Percentiles rank a stretch among this genome's conserved stretches.
Evolutionary conservation across 2,329 filamentous ascomycete species (phyloP).

Genomic region (Fulvia fulva): DNA sequence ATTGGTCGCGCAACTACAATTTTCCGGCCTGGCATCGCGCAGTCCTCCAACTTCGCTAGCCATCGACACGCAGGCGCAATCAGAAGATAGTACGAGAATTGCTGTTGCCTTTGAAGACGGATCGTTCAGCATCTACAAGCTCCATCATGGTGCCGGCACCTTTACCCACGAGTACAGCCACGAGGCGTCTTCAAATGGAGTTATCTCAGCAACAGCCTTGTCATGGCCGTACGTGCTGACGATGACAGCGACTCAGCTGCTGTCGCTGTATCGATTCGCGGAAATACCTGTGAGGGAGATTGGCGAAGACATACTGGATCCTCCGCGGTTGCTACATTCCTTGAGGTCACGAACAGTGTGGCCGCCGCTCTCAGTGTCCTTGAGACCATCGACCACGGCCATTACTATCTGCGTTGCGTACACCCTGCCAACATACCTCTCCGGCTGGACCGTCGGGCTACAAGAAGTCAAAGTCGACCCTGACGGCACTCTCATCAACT

Average conservation of each 20-base stretch:
- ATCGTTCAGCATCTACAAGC: conserved; percentile 64
- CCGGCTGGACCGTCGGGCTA: conserved; percentile 86
- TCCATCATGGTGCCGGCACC: conserved; percentile 45
- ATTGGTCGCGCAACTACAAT: conserved; percentile 51
- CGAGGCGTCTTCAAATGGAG: conserved; percentile 56
- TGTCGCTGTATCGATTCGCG: conserved; percentile 63
- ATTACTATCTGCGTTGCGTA: conserved; percentile 85
- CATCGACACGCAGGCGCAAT: conserved; percentile 51
- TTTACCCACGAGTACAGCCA: conserved; percentile 57
- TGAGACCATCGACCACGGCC: conserved; percentile 61
- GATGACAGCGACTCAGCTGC: conserved; percentile 67
- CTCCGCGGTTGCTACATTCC: conserved; percentile 66
- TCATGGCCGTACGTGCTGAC: conserved; percentile 73
- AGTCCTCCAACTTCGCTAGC: conserved; percentile 59
- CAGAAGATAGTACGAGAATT: conserved; percentile 37
- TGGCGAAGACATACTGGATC: conserved; percentile 21
- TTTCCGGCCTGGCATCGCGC: conserved; percentile 15
- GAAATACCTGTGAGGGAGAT: not conserved
- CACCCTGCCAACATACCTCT: conserved; percentile 68
- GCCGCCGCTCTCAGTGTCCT: conserved; percentile 74
- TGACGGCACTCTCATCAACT: conserved; percentile 46
- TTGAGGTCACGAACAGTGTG: conserved; percentile 76
- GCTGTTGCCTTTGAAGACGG: conserved; percentile 69
- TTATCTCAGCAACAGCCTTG: conserved; percentile 67
- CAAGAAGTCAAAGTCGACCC: conserved; percentile 73